Percentiles rank a stretch among this genome's conserved stretches.
phyloP scores from a whole-genome alignment of 768 basidiomycete genomes.

The Kwoniella sp. region DNA sequence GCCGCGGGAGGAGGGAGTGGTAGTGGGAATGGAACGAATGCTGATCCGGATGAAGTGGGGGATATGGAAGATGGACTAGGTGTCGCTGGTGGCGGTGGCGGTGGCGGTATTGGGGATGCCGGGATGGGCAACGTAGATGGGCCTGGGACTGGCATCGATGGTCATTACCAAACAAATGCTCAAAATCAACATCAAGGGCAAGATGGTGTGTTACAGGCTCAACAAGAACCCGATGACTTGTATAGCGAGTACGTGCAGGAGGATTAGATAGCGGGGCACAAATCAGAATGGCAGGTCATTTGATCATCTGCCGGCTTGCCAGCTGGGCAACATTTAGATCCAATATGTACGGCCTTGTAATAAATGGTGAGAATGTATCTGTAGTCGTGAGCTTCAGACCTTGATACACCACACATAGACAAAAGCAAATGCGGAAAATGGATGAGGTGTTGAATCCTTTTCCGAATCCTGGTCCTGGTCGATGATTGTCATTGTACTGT shows the following conservation, averaged over 20 bases:
- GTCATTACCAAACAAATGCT: background rate
- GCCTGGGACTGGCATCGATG: no score
- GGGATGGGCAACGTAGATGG: no score
- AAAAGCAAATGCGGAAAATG: no score
- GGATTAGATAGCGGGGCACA: background rate
- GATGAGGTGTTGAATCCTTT: no score
- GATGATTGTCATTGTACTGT: no score
- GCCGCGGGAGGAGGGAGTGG: conserved; percentile 4
- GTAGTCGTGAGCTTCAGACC: no score
- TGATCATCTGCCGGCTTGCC: no score
- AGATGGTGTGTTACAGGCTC: background rate
- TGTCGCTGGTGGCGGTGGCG: background rate
- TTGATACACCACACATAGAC: no score
- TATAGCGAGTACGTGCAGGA: conserved; percentile 3
- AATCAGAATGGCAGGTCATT: background rate
- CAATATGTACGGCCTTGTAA: background rate
- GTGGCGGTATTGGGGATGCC: background rate
- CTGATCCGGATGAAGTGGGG: conserved; percentile 26
- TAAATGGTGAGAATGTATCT: background rate
- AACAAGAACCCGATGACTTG: background rate
- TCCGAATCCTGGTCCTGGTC: no score
- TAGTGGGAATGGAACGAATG: conserved; percentile 7
- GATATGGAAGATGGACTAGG: background rate
- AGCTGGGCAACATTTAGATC: no score
- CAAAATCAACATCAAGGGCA: background rate